Conservation (phyloP, 176 grass and related monocot species). For the Oryza punctata region DNA sequence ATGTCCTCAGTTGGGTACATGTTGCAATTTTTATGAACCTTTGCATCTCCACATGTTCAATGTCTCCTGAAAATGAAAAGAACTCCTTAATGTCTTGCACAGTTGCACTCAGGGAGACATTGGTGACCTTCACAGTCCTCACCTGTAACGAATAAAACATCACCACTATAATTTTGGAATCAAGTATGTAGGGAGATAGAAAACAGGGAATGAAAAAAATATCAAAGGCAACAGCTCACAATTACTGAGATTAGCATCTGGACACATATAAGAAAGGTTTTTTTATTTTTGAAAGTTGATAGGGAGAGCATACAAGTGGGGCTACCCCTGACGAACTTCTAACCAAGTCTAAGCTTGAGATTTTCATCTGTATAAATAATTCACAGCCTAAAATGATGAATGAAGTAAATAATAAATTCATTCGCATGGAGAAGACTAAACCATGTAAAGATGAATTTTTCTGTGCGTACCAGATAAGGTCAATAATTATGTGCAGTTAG, state of each 20-base stretch:
- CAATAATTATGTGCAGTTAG: background rate
- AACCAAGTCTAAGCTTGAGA: background rate
- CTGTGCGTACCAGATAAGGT: background rate
- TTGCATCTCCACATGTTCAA: conserved; percentile 87
- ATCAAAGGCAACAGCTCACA: background rate
- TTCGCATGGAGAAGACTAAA: background rate
- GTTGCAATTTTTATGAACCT: conserved; percentile 47
- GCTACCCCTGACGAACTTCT: background rate
- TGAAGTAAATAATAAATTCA: background rate
- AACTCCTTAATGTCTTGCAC: conserved; percentile 90
- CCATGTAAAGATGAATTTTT: background rate
- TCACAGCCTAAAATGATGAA: background rate
- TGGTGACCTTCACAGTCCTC: conserved; percentile 78
- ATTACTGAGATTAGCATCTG: background rate
- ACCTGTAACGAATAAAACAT: conserved; percentile 49
- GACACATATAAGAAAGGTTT: background rate
- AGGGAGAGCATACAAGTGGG: background rate
- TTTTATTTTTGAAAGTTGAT: background rate
- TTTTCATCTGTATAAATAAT: background rate
- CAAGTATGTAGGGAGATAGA: conserved; percentile 7
- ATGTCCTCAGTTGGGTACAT: background rate
- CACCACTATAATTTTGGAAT: background rate
- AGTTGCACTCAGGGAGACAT: conserved; percentile 82
- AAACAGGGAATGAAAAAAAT: background rate
- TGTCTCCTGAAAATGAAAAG: conserved; percentile 95